Conservation (phyloP, 129 eudicot genomes). For the Flaveria trinervia region DNA sequence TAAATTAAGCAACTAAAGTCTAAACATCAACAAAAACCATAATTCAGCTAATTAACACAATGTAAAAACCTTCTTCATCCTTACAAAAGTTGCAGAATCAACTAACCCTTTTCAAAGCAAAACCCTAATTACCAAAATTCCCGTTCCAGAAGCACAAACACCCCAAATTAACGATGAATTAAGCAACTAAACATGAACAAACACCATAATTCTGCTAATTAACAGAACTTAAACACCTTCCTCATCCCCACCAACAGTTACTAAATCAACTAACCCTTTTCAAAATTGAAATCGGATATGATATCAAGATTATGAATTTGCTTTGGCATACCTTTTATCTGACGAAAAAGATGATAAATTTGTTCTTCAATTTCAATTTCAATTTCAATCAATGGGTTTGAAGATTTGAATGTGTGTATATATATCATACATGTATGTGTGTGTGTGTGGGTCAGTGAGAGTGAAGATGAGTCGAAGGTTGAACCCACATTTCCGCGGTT, state of each 20-base stretch:
- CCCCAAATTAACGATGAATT: neutral
- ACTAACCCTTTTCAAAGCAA: too few species aligned
- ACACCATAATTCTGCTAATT: neutral
- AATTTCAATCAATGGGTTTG: neutral
- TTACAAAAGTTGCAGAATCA: neutral
- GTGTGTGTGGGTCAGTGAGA: neutral
- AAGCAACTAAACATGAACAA: neutral
- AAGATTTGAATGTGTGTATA: neutral
- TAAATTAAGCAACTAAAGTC: neutral
- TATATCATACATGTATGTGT: neutral
- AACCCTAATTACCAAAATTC: neutral
- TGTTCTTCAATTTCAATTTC: neutral
- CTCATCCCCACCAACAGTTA: neutral
- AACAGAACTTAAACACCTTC: neutral
- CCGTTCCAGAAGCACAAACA: neutral
- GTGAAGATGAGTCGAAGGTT: neutral
- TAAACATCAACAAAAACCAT: neutral
- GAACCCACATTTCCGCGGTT: constrained; percentile 16
- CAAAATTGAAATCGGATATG: neutral
- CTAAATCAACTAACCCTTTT: neutral
- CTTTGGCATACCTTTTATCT: neutral
- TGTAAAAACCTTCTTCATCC: neutral
- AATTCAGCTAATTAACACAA: neutral
- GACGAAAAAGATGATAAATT: neutral
- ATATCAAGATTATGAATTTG: neutral